These are phyloP conservation scores for Tricholoma hemisulphureum DNA, from an alignment of 768 basidiomycete species.

Conservation along the genomic window DNA sequence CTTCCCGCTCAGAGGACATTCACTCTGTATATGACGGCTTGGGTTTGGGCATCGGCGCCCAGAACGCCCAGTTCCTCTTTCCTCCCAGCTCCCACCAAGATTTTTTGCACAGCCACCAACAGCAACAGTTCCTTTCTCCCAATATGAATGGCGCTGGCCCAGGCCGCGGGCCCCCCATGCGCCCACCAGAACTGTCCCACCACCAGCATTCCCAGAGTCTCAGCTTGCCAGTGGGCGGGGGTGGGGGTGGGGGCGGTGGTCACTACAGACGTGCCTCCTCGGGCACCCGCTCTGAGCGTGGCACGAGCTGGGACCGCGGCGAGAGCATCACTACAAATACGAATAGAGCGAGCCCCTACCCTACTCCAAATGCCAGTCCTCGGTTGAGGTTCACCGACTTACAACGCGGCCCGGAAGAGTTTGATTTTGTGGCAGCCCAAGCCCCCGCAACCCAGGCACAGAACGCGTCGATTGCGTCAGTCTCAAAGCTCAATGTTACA, in stretches of 20 bases:
- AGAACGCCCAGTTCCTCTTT: slow-evolving; percentile 7
- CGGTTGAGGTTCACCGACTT: slow-evolving; percentile 52
- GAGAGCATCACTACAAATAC: not conserved
- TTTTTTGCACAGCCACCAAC: slow-evolving; percentile 25
- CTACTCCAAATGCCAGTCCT: slow-evolving; percentile 66
- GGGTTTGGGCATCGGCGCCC: not conserved
- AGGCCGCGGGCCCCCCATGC: not conserved
- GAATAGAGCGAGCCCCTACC: slow-evolving; percentile 53
- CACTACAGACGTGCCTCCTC: slow-evolving; percentile 43
- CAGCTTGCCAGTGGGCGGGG: too few species aligned
- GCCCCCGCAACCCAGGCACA: not conserved
- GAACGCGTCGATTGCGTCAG: slow-evolving; percentile 10
- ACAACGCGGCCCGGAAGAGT: slow-evolving; percentile 25
- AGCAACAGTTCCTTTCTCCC: slow-evolving; percentile 20
- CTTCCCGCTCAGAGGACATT: slow-evolving; percentile 49
- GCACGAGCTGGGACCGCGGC: slow-evolving; percentile 27
- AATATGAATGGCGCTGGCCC: slow-evolving; percentile 3
- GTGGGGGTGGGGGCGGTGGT: slow-evolving; percentile 16
- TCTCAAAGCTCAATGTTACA: slow-evolving; percentile 80
- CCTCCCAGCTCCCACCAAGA: slow-evolving; percentile 21
- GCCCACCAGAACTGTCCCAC: slow-evolving; percentile 7
- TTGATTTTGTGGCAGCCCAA: slow-evolving; percentile 16
- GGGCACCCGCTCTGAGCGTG: slow-evolving; percentile 42
- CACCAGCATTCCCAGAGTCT: slow-evolving; percentile 16
- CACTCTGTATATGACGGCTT: slow-evolving; percentile 3